These are phyloP conservation scores for Ustilago vetiveriae DNA, from an alignment of 1,284 basidiomycete species.

Conservation along the genomic window DNA sequence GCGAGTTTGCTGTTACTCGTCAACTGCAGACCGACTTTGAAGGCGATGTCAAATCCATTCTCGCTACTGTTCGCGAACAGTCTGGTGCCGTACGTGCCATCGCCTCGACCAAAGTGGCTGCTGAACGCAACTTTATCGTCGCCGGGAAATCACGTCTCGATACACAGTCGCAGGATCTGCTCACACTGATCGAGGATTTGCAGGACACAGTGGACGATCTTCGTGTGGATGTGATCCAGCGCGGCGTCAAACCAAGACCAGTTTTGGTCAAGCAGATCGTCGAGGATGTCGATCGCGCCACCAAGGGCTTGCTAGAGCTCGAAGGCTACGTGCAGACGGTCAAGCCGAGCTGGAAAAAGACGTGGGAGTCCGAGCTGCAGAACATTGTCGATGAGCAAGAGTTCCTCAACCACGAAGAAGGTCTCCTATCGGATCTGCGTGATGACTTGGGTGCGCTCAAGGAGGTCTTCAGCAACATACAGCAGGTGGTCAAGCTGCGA, in stretches of 20 bases:
- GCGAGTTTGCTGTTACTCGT: constrained; percentile 90
- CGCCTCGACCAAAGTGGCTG: constrained; percentile 78
- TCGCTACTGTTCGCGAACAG: constrained; percentile 80
- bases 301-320: constrained; percentile 79
- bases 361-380: constrained; percentile 94
- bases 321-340: constrained; percentile 86
- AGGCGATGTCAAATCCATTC: constrained; percentile 84
- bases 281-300: constrained; percentile 78
- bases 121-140: constrained; percentile 87
- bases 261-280: constrained; percentile 78
- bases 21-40: constrained; percentile 94
- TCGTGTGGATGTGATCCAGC: constrained; percentile 89
- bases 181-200: constrained; percentile 92
- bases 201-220: constrained; percentile 90
- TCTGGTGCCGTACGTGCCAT: constrained; percentile 83
- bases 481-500: constrained; percentile 65
- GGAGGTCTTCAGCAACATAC: constrained; percentile 65
- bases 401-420: constrained; percentile 74
- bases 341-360: constrained; percentile 98
- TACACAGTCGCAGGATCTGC: constrained; percentile 82
- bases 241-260: constrained; percentile 84
- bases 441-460: constrained; percentile 60
- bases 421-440: constrained; percentile 59
- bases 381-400: constrained; percentile 98
- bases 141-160: constrained; percentile 91